Evolutionary conservation across 139 green algal genomes (phyloP).

Genomic region (Volvox reticuliferus): DNA sequence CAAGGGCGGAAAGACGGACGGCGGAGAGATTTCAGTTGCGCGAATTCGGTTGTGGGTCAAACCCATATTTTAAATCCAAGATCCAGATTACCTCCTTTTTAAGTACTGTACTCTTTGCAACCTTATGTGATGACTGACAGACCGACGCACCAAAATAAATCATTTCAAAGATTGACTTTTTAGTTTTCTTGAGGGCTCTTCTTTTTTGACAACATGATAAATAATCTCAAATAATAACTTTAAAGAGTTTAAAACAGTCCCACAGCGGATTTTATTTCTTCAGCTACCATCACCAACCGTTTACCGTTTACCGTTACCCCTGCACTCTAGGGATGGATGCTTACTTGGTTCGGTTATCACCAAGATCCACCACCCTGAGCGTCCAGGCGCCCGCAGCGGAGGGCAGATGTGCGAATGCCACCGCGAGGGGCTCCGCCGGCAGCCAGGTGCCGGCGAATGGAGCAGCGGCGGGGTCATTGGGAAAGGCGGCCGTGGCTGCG

Average conservation of each 20-base stretch:
- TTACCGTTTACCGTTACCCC: background rate
- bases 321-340: background rate
- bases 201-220: background rate
- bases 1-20: background rate
- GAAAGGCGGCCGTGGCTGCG: slow-evolving; percentile 14
- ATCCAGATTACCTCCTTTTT: no score
- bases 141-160: no score
- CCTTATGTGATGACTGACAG: no score
- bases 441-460: slow-evolving; percentile 17
- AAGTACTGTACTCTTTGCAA: no score
- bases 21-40: background rate
- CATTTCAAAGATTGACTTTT: no score
- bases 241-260: no score
- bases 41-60: background rate
- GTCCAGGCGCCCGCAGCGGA: slow-evolving; percentile 17
- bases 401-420: background rate
- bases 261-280: background rate
- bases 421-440: background rate
- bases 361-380: slow-evolving; percentile 14
- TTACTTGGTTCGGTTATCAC: background rate
- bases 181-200: background rate
- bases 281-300: background rate
- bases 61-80: no score
- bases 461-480: background rate
- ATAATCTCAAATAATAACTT: no score